Base-by-base conservation (phyloP, 2,329 filamentous ascomycete species). In the Claviceps spartinae region DNA sequence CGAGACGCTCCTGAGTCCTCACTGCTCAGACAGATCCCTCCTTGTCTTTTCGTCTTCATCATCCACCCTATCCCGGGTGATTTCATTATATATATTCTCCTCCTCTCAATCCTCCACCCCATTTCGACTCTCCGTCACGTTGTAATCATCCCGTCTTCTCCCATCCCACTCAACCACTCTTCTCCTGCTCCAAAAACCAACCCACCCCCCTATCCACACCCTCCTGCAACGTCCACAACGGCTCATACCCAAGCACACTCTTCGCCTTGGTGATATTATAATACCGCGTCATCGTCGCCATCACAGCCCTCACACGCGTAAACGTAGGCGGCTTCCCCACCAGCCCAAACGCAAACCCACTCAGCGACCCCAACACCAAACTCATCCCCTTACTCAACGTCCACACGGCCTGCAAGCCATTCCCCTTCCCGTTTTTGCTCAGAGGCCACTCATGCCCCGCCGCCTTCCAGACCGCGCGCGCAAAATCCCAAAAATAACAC, bases 401-500 rank as follows among this genome's bases (percentile, higher is more conserved):
- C 77, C 79, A 81, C 51, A 78, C 77, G 57, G 74, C 69, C 48
- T 73, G 72, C 5, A 72, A 75, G 20, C 78, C 78, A 53, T 14
- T 9, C 3, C 30, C 45, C 4, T 34, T 1, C 2, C 30, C 30
- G 1, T 34, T 34, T 34, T 30, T 9, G 26, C 26, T 30, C 26
- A 11, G 45, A 8, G 45, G 26, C 9, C 69, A 67, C 7, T 69
- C 64, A 52, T 67, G 72, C 38, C 81, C 81, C 11, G 78, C 78
- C 43, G 74, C 75, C 56, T 70, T 71, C 88, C 88, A 97, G 47
- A 95, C 76, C 41, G 82, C 81, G 42, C 87, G 78, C 54, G 86
- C 81, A 64, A 94, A 86, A 67, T 95, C 88, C 82, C 93, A 94
- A 68, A 95, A 94, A 66, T 91, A 91, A 20, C 94, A 75, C 5